These are phyloP conservation scores for Helichrysum umbraculigerum DNA, from an alignment of 129 eudicot species.

Conservation along the genomic window DNA sequence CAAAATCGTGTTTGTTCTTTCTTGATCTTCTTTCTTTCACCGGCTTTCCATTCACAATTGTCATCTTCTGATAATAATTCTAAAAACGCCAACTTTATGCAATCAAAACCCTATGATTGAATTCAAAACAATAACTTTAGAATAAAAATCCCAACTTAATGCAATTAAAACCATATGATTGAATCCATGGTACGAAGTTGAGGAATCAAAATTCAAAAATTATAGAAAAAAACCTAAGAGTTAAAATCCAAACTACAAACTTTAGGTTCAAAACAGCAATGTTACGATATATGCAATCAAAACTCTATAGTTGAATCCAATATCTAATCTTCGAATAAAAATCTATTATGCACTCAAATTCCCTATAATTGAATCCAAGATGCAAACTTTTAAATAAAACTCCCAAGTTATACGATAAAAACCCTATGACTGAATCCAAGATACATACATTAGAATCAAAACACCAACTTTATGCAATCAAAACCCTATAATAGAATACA, in stretches of 20 bases:
- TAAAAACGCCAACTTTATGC: slow-evolving; percentile 20
- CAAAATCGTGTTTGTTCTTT: slow-evolving; percentile 50
- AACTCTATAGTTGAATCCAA: no score
- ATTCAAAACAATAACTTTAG: slow-evolving; percentile 19
- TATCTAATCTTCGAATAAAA: no score
- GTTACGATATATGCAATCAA: no score
- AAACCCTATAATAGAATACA: neutral
- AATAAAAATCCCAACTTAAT: neutral
- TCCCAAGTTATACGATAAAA: neutral
- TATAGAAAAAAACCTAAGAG: no score
- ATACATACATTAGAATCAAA: neutral
- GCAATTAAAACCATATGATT: neutral
- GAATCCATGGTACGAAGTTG: neutral
- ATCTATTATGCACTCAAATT: no score
- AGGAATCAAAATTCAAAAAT: no score
- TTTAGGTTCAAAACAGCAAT: neutral
- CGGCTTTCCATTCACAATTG: slow-evolving; percentile 49
- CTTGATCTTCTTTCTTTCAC: slow-evolving; percentile 61
- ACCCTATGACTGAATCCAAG: neutral
- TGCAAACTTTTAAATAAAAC: no score
- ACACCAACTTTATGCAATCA: neutral
- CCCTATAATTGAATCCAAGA: no score
- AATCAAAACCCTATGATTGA: slow-evolving; percentile 19
- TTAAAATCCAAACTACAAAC: neutral
- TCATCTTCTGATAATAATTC: slow-evolving; percentile 40